Conservation (phyloP, 768 basidiomycete species). For the Pleurotus platypus region DNA sequence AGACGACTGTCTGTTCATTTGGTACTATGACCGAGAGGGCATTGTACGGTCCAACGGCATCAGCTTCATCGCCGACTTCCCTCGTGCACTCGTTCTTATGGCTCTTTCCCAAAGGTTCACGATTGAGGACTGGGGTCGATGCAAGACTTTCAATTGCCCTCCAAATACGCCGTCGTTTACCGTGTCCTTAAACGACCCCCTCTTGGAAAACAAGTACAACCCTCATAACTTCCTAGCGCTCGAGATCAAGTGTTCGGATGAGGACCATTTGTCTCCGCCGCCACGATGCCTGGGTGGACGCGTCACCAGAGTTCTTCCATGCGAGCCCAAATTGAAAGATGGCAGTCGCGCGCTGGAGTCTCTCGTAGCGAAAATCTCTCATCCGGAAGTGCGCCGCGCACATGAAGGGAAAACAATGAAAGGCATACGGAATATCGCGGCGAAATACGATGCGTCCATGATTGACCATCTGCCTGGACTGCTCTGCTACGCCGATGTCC, state of each 20-base stretch:
- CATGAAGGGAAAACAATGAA: not conserved
- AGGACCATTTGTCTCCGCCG: not conserved
- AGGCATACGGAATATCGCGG: not conserved
- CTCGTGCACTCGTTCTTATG: constrained; percentile 21
- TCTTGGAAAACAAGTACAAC: not conserved
- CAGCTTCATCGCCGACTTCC: constrained; percentile 20
- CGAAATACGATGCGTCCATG: not conserved
- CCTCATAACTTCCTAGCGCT: not conserved
- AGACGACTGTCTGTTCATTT: constrained; percentile 21
- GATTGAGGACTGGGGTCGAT: constrained; percentile 18
- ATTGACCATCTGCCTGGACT: not conserved
- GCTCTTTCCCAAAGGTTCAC: constrained; percentile 20
- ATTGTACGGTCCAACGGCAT: constrained; percentile 20
- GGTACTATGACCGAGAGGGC: constrained; percentile 22
- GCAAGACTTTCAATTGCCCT: not conserved
- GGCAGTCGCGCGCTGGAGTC: not conserved
- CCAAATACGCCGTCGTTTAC: not conserved
- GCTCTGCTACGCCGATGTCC: not conserved
- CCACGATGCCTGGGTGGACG: not conserved
- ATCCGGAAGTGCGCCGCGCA: not conserved
- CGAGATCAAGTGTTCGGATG: not conserved
- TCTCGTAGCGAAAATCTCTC: not conserved
- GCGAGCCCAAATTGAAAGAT: not conserved
- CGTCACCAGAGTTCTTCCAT: not conserved
- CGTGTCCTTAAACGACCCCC: not conserved